Base-by-base conservation (phyloP, 2,329 filamentous ascomycete genomes). In the Botrytis porri region DNA sequence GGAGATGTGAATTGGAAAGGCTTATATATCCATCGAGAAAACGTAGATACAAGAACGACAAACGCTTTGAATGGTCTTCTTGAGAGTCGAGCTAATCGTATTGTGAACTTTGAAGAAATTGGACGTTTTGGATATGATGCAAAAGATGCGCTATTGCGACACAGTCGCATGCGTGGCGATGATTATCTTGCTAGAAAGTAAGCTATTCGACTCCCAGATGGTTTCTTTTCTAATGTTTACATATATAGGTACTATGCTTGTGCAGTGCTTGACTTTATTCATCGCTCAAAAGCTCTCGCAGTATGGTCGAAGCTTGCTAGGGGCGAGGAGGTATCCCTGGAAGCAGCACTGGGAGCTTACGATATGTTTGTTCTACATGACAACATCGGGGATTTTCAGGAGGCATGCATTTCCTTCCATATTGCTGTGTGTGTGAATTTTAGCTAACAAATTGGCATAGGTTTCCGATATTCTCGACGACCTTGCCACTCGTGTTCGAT, bases 321-420 rank as follows among this genome's bases (percentile, higher is more conserved):
- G 39, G 84, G 86, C 9, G 85, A 87, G 70, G 82, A 84, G 71
- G 84, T 89, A 35, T 81, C 88, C 12, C 85, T 97, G 32, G 95
- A 97, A 80, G 87, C 88, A 73, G 92, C 92, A 1, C 84, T 98
- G 25, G 92, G 90, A 32, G 92, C 92, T 22, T 97, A 97, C 81
- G 96, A 98, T 81, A 87, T 98, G 82, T 98, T 98, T 82, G 89
- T 97, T 63, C 84, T 95, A 41, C 89, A 92, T 76, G 91, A 92
- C 71, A 87, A 89, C 29, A 85, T 86, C 43, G 90, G 91, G n/a
- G 94, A 97, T 79, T 83, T 95, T 69, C 87, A 92, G 73, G 89
- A 94, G 83, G 91, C 87, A 79, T 48, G 69, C 12, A 8, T 43
- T 32, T 22, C 25, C 35, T 8, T 10, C 25, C 32, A 32, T 25